Evolutionary conservation across 2,329 filamentous ascomycete species (phyloP).

Genomic region (Talaromyces pinophilus): DNA sequence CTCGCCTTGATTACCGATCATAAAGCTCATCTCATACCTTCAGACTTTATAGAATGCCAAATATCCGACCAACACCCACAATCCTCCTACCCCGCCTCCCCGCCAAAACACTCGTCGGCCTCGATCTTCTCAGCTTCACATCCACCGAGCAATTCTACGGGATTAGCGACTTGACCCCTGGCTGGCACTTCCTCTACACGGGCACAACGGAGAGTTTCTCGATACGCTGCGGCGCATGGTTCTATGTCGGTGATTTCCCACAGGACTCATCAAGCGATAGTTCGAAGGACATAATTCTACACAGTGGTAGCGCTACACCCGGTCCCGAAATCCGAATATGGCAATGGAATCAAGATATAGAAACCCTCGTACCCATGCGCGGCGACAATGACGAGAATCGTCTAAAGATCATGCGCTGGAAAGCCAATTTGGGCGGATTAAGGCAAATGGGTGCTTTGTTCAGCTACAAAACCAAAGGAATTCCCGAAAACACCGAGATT

Average conservation of each 20-base stretch:
- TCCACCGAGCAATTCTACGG: constrained; percentile 63
- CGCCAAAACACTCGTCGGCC: constrained; percentile 52
- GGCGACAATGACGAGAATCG: constrained; percentile 37
- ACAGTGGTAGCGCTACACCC: constrained; percentile 26
- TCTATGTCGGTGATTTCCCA: constrained; percentile 50
- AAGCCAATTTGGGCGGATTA: constrained; percentile 58
- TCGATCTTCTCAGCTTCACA: constrained; percentile 62
- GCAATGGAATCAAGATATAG: constrained; percentile 53
- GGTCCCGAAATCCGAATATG: constrained; percentile 53
- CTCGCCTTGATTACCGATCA: not conserved
- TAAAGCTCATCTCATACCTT: not conserved
- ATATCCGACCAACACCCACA: constrained; percentile 39
- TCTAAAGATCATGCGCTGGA: constrained; percentile 54
- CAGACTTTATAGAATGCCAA: constrained; percentile 12
- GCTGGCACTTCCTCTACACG: constrained; percentile 64
- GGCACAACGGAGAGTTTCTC: constrained; percentile 60
- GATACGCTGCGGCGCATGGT: constrained; percentile 64
- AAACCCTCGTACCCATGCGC: constrained; percentile 39
- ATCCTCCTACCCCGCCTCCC: constrained; percentile 50
- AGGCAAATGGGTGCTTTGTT: constrained; percentile 55
- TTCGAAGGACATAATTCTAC: constrained; percentile 18
- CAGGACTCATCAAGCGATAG: not conserved
- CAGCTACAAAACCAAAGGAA: constrained; percentile 36
- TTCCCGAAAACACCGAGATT: constrained; percentile 29
- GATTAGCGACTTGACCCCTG: constrained; percentile 59